Conservation (phyloP, 1,284 basidiomycete species). For the Trametes hirsuta region DNA sequence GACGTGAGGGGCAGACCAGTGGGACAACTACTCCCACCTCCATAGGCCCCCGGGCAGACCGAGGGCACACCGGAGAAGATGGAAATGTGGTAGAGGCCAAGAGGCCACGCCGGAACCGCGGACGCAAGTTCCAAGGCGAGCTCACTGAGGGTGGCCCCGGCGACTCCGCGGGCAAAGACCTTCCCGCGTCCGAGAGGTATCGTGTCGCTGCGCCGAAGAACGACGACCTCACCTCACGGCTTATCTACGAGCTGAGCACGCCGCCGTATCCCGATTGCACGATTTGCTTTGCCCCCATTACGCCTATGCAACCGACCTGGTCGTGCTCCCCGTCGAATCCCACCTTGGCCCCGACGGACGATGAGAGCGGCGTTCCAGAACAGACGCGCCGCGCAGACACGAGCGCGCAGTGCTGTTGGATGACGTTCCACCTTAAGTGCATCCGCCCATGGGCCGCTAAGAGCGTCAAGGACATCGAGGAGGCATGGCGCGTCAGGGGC, state of each 20-base stretch:
- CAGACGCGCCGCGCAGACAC: slow-evolving; percentile 22
- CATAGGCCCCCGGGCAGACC: too few relatives aligned
- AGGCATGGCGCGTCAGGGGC: slow-evolving; percentile 76
- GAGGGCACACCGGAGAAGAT: neutral
- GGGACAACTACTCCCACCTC: neutral
- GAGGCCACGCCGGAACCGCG: slow-evolving; percentile 10
- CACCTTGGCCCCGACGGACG: slow-evolving; percentile 39
- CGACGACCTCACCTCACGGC: slow-evolving; percentile 71
- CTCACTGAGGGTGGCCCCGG: slow-evolving; percentile 15
- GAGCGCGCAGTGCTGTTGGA: slow-evolving; percentile 73
- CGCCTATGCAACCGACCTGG: slow-evolving; percentile 75
- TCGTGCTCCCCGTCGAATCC: slow-evolving; percentile 71
- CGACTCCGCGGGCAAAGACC: neutral
- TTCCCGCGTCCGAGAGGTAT: slow-evolving; percentile 22
- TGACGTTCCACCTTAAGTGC: slow-evolving; percentile 83
- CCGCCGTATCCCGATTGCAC: slow-evolving; percentile 78
- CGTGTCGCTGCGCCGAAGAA: slow-evolving; percentile 24
- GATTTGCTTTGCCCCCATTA: slow-evolving; percentile 78
- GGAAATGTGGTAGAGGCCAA: neutral
- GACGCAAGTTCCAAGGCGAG: slow-evolving; percentile 21
- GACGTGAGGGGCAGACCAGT: neutral
- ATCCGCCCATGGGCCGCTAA: slow-evolving; percentile 78
- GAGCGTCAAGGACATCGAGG: slow-evolving; percentile 75
- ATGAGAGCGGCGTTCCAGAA: slow-evolving; percentile 28
- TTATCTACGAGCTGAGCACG: slow-evolving; percentile 63